Conservation (phyloP, 1,284 basidiomycete species). For the Fomitiporia mediterranea region DNA sequence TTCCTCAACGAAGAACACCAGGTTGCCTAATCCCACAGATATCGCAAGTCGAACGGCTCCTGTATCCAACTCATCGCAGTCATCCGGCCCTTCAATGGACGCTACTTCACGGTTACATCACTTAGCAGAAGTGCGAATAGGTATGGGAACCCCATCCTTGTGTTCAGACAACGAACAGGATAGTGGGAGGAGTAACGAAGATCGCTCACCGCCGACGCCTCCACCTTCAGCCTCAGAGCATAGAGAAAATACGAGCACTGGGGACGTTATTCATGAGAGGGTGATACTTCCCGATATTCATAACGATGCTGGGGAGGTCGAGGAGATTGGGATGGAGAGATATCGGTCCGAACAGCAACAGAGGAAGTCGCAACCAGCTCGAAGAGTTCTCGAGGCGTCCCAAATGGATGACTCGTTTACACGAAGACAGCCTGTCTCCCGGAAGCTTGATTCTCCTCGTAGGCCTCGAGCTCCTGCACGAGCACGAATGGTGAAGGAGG, state of each 20-base stretch:
- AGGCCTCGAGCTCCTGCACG: constrained; percentile 52
- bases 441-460: constrained; percentile 49
- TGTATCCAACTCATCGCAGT: neutral
- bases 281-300: neutral
- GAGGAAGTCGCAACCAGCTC: neutral
- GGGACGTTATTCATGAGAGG: neutral
- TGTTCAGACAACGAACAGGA: constrained; percentile 51
- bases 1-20: neutral
- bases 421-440: constrained; percentile 57
- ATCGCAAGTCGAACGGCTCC: too few species aligned
- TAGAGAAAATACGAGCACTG: neutral
- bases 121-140: constrained; percentile 20
- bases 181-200: constrained; percentile 17
- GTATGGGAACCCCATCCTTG: constrained; percentile 56
- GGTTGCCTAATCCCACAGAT: neutral
- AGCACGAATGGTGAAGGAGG: constrained; percentile 12
- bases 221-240: constrained; percentile 4
- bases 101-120: neutral
- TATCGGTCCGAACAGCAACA: neutral
- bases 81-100: neutral
- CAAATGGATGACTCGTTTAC: constrained; percentile 39
- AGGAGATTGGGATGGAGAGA: neutral
- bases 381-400: neutral
- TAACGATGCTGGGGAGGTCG: neutral
- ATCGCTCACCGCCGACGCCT: constrained; percentile 22